A percentile compares a stretch with the other conserved stretches of the same genome.
phyloP scores from a whole-genome alignment of 768 basidiomycete species.

The Gelatoporia subvermispora region DNA sequence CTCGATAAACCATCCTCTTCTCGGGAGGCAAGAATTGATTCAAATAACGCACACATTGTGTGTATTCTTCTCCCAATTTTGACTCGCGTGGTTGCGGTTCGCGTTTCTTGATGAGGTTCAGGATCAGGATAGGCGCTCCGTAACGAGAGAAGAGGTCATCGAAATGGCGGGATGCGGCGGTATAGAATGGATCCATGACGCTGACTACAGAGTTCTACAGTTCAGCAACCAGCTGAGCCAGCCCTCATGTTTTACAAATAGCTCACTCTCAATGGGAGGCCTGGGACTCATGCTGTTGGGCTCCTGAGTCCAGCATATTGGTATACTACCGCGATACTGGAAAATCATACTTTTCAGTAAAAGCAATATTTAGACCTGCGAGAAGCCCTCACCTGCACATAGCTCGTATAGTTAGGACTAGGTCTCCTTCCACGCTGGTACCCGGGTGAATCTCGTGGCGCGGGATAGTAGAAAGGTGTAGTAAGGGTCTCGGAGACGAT shows the following conservation, averaged over 20 bases:
- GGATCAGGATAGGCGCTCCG: conserved; percentile 81
- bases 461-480: conserved; percentile 82
- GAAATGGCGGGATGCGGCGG: conserved; percentile 90
- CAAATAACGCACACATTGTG: conserved; percentile 85
- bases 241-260: neutral
- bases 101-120: conserved; percentile 91
- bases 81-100: conserved; percentile 80
- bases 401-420: conserved; percentile 89
- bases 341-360: neutral
- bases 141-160: conserved; percentile 87
- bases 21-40: conserved; percentile 90
- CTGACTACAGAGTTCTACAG: conserved; percentile 51
- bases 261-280: conserved; percentile 92
- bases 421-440: conserved; percentile 40
- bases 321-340: conserved; percentile 93
- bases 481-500: conserved; percentile 89
- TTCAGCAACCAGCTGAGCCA: neutral
- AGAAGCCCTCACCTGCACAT: conserved; percentile 67
- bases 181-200: conserved; percentile 92
- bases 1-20: conserved; percentile 85
- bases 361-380: neutral
- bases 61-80: conserved; percentile 87
- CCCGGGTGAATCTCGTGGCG: conserved; percentile 28
- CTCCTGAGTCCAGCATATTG: conserved; percentile 96
- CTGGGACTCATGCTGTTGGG: conserved; percentile 83